Evolutionary conservation across 257 asterid genomes (phyloP), one percentile per base, ranked within the genome.

Genomic region (Lycium barbarum): DNA sequence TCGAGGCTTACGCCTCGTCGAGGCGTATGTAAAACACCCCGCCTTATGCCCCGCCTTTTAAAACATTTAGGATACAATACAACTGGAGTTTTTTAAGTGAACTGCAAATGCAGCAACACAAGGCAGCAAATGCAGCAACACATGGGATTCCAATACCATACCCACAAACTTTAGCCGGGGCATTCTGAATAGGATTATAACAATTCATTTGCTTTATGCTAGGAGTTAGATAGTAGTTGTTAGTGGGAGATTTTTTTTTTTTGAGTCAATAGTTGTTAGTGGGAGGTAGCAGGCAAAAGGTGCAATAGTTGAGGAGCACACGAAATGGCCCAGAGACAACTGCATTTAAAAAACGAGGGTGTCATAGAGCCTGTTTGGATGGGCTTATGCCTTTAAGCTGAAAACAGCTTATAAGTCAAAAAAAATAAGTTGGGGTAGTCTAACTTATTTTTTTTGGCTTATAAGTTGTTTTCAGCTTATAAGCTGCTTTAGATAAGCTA

Each of bases 121-220:
- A n/a, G n/a, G n/a, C n/a, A n/a, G 47, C 47, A 76, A 51, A 51
- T 36, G 49, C 76, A 38, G 9, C 26, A 6, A 36, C 14, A 13
- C 81, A n/a, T n/a, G n/a, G n/a, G n/a, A n/a, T 49, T 49, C 81
- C 14, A 47, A 47, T 11, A 49, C 7, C 81, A 47, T 7, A 26
- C 33, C 33, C 33, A 26, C 58, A 20, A 20, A 74, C 81, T 74
- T 74, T 67, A 67, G 43, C 12, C 59, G 13, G n/a, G 81, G 43
- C 43, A 47, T 12, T 47, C 12, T 20, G 81, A 47, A 6, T 47
- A 74, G 20, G 81, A 74, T 49, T 47, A 49, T 49, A 74, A 49
- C 61, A 74, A 1, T 47, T 47, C 58, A 71, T 72, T 71, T 72
- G 81, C 38, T 74, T 74, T 47, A 74, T 4, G 38, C 22, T 49